phyloP scores from a whole-genome alignment of 192 early-diverging fungal genomes.

The Kickxella alabastrina region DNA sequence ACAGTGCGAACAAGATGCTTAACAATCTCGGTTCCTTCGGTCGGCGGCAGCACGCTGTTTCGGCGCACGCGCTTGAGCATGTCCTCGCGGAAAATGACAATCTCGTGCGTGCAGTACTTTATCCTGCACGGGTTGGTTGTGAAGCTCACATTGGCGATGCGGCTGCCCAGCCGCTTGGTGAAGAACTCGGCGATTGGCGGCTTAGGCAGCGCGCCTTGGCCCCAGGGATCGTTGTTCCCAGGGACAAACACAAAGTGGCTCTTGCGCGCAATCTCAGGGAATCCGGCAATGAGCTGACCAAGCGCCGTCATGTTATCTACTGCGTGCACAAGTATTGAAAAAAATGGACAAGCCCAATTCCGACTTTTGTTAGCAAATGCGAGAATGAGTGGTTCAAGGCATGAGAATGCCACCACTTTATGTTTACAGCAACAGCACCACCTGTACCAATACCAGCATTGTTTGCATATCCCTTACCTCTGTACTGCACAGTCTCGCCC shows the following conservation, averaged over 20 bases:
- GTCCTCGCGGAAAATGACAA: conserved; percentile 87
- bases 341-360: no score
- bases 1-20: conserved; percentile 71
- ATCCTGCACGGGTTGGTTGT: conserved; percentile 86
- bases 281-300: conserved; percentile 38
- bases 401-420: no score
- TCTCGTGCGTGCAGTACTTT: conserved; percentile 86
- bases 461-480: no score
- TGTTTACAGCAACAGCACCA: no score
- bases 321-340: no score
- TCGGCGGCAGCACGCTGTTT: conserved; percentile 67
- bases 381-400: no score
- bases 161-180: conserved; percentile 56
- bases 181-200: conserved; percentile 71
- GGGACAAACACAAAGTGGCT: conserved; percentile 86
- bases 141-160: conserved; percentile 62
- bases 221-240: conserved; percentile 82
- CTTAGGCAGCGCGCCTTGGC: conserved; percentile 64
- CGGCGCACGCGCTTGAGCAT: conserved; percentile 69
- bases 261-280: conserved; percentile 30
- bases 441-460: no score
- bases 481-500: conserved; percentile 60
- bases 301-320: conserved; percentile 38
- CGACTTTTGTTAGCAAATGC: no score
- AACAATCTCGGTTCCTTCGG: conserved; percentile 42